Conservation (phyloP, 139 green algal species). For the Tetradesmus obliquus region DNA sequence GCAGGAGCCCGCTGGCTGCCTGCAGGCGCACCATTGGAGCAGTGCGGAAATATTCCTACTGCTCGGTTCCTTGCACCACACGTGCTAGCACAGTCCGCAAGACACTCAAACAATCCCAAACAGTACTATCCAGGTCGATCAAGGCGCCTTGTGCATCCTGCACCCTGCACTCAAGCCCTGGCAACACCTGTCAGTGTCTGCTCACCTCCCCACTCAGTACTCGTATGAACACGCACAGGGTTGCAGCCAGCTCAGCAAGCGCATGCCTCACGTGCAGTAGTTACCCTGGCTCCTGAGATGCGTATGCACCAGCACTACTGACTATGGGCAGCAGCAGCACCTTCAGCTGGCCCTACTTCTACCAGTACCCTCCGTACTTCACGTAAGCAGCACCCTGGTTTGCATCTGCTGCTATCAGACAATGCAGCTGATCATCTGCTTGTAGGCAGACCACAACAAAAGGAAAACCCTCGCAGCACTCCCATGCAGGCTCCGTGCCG, state of each 20-base stretch:
- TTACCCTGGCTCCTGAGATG: not conserved
- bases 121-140: not conserved
- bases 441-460: not conserved
- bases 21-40: conserved; percentile 19
- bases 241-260: too few species aligned
- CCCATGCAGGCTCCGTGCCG: not conserved
- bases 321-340: conserved; percentile 17
- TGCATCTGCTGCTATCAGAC: not conserved
- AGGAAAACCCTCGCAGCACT: not conserved
- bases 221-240: too few species aligned
- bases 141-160: not conserved
- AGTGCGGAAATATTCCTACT: not conserved
- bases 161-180: not conserved
- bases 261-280: too few species aligned
- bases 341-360: conserved; percentile 76
- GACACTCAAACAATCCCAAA: not conserved
- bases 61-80: not conserved
- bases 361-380: conserved; percentile 80
- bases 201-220: not conserved
- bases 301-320: not conserved
- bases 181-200: not conserved
- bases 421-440: not conserved
- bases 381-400: conserved; percentile 61
- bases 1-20: conserved; percentile 24
- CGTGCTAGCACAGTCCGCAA: not conserved